Evolutionary conservation across 306 rosid genomes (phyloP), one percentile per base, ranked within the genome.

Genomic region (Glycine soja): DNA sequence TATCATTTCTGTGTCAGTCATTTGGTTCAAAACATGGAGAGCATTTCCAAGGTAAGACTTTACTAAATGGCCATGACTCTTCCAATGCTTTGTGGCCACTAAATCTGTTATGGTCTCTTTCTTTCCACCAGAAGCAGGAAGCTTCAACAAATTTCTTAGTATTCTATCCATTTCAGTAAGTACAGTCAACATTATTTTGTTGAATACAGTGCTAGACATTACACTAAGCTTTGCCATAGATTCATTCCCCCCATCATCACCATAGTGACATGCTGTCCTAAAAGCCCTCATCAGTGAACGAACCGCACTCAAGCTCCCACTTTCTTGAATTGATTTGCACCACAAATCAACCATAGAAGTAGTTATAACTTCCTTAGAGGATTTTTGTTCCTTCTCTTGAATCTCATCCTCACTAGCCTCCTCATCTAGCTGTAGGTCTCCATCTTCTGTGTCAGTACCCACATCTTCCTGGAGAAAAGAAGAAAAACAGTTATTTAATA

Each of bases 31-130:
- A 82, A 95, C 88, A 75, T 91, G 97, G 46, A 95, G 87, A 77
- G 99, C 86, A 73, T 95, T 95, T 81, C 98, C 99, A 80, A 95
- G 93, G 89, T 95, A 95, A 13, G 99, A 93, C 88, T 93, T 95
- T 82, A 91, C 96, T 16, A 93, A 76, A 74, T 89, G 94, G 82
- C 77, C 88, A 89, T 88, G 85, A 84, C 50, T 89, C 87, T 83
- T 93, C 98, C 98, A 95, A 56, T 84, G 89, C 80, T 85, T 91
- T 63, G 91, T 90, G 87, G 42, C 73, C 90, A 88, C 90, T 76
- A 93, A 87, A 66, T 87, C 89, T n/a, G 70, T 72, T 61, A 95
- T 81, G 61, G 87, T 89, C 89, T 93, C 98, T 71, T 87, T 90
- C 85, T 87, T 95, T 87, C 98, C 99, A 71, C 96, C 97, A 82